Base-by-base conservation (phyloP, 768 basidiomycete species). In the Podaxis sp. region DNA sequence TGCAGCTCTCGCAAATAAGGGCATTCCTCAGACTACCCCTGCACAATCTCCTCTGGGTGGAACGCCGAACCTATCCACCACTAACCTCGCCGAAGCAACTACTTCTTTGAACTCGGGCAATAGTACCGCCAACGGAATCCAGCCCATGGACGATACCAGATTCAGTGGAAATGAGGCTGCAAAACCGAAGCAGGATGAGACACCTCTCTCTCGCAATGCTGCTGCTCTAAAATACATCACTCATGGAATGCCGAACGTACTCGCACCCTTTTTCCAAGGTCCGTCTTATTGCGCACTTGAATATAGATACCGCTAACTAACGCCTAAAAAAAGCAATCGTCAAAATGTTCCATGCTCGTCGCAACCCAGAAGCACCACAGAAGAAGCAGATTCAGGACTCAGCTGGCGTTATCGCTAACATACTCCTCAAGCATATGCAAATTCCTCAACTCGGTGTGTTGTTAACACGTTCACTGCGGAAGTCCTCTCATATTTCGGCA, bases 231-330 rank as follows among this genome's bases (percentile, higher is more conserved):
- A 88, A 69, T 91, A 94, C 66, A 75, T 95, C 44, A 86, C 90
- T 0, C 86, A 87, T 62, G 88, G 90, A 27, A 78, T 95, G 53
- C 91, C 93, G 0, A 84, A 80, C 37, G 80, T 86, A 2, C 73
- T 95, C 60, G 83, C 86, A 1, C 90, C 93, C 1, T 90, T 97
- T 72, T 92, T 94, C 73, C 92, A 93, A 81, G 85, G 94, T 93
- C 72, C 61, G 77, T 70, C 52, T 27, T 44, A 37, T 23, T 55
- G 6, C 25, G 1, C 37, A 5, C 11, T 13, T 54, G n/a, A 44
- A 18, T 14, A 44, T 10, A 16, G 11, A 50, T 25, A 27, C 36
- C 32, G 7, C 27, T 58, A 16, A 55, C 21, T 55, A 40, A 55
- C 36, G 18, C 53, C 50, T 57, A 18, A 21, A 50, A 37, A 37